These are phyloP conservation scores for Cenchrus purpureus DNA, from an alignment of 176 grass and related monocot species.

Conservation along the genomic window DNA sequence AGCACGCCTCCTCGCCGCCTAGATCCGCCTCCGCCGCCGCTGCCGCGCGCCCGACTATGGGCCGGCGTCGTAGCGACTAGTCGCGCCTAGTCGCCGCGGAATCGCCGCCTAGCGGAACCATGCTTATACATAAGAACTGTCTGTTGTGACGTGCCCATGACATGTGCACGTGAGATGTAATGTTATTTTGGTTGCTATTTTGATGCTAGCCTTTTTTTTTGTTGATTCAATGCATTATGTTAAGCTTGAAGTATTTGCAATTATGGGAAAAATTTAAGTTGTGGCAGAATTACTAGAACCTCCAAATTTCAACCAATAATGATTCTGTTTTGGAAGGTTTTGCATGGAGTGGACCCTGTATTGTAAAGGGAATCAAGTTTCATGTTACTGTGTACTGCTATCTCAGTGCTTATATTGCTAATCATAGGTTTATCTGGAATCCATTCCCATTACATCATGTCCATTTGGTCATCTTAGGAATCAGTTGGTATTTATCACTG, in stretches of 20 bases:
- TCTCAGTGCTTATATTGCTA: not conserved
- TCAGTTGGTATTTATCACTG: not conserved
- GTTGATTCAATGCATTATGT: not conserved
- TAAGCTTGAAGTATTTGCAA: not conserved
- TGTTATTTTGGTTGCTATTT: not conserved
- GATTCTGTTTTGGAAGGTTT: conserved; percentile 2
- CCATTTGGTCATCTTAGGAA: not conserved
- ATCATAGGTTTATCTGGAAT: not conserved
- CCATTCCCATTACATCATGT: not conserved
- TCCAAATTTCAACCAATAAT: not conserved
- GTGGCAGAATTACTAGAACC: not conserved
- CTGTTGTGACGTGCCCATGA: not conserved
- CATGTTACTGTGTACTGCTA: too few species aligned
- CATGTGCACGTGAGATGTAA: not conserved
- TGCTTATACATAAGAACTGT: not conserved
- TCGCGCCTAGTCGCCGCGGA: too few species aligned
- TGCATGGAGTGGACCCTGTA: not conserved
- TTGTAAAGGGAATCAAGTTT: not conserved
- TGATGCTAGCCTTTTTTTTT: not conserved
- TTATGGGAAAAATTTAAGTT: not conserved
- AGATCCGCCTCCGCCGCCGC: too few species aligned
- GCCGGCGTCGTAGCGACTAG: too few species aligned
- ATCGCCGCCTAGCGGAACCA: too few species aligned
- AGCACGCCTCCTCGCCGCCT: too few species aligned
- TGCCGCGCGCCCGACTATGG: too few species aligned